phyloP scores from a whole-genome alignment of 2,329 filamentous ascomycete genomes.

The Colletotrichum liaoningense region DNA sequence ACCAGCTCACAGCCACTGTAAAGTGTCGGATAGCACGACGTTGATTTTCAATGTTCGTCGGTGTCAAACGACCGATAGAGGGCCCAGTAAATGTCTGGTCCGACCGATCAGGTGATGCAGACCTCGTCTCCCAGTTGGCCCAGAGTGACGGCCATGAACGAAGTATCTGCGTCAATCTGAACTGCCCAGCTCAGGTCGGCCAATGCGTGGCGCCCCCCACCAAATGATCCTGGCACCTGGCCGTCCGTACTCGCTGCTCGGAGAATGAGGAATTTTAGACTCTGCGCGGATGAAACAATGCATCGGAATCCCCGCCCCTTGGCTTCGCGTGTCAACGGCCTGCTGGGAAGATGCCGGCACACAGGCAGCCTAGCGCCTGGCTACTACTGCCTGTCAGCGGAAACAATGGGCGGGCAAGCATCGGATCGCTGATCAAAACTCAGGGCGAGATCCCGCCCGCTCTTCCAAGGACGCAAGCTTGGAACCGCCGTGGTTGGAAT shows the following conservation, averaged over 20 bases:
- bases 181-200: not conserved
- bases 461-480: not conserved
- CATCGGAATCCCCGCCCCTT: conserved; percentile 34
- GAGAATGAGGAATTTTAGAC: conserved; percentile 31
- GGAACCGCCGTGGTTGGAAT: not conserved
- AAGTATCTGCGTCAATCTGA: not conserved
- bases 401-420: conserved; percentile 9
- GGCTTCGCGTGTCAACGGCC: conserved; percentile 20
- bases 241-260: not conserved
- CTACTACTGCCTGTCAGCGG: conserved; percentile 19
- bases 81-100: not conserved
- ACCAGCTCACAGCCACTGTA: not conserved
- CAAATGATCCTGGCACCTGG: not conserved
- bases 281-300: conserved; percentile 31
- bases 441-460: conserved; percentile 10
- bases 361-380: conserved; percentile 7
- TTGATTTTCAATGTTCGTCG: not conserved
- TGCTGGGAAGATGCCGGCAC: conserved; percentile 33
- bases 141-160: not conserved
- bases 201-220: conserved; percentile 14
- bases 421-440: conserved; percentile 18
- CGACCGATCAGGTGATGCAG: not conserved
- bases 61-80: not conserved
- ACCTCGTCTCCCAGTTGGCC: not conserved
- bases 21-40: not conserved